Evolutionary conservation across 371 early-diverging fungal species (phyloP).

Genomic region (Mucor racemosus): DNA sequence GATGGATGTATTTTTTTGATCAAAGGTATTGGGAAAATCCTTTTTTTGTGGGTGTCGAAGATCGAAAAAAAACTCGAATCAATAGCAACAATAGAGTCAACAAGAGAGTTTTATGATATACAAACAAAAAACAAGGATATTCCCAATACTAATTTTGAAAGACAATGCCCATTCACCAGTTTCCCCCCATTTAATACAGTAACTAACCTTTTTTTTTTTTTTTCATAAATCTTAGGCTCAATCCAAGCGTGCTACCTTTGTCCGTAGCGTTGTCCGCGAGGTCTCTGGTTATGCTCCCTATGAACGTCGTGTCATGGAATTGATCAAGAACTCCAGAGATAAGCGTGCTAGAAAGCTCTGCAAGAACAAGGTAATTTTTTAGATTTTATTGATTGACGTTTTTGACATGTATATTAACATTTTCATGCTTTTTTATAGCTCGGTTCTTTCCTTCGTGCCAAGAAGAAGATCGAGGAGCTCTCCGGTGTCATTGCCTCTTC

Average conservation of each 20-base stretch:
- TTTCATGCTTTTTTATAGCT: conserved; percentile 64
- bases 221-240: conserved; percentile 49
- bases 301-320: conserved; percentile 99
- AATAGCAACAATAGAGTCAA: background rate
- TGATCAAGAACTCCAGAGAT: conserved; percentile 99
- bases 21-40: too few species aligned
- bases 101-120: background rate
- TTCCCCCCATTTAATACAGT: too few species aligned
- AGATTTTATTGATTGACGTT: conserved; percentile 17
- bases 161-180: background rate
- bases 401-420: background rate
- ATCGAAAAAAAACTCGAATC: background rate
- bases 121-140: background rate
- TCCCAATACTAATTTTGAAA: background rate
- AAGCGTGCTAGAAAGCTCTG: conserved; percentile 99
- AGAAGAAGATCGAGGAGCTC: conserved; percentile 99
- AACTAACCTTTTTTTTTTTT: background rate
- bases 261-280: conserved; percentile 94
- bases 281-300: conserved; percentile 98
- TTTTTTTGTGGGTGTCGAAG: background rate
- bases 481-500: conserved; percentile 92
- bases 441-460: conserved; percentile 96
- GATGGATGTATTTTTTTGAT: conserved; percentile 28
- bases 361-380: conserved; percentile 92
- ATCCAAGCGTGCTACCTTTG: conserved; percentile 89